Evolutionary conservation across 768 basidiomycete species (phyloP).

Genomic region (Leucocoprinus birnbaumii): DNA sequence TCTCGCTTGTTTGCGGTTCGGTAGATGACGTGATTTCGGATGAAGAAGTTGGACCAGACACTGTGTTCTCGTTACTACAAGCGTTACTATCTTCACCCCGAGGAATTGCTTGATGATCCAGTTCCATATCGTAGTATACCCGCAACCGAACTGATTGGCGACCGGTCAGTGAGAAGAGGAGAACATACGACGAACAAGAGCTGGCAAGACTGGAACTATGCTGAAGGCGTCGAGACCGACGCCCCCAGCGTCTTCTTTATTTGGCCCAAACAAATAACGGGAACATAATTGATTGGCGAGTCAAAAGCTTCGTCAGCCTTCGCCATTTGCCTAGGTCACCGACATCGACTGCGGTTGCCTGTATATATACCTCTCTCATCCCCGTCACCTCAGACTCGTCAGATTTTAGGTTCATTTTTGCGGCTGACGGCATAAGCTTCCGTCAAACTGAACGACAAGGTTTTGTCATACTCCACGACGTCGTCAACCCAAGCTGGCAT

Average conservation of each 20-base stretch:
- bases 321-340: no score
- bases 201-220: neutral
- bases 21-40: neutral
- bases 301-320: no score
- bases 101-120: neutral
- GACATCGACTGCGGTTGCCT: no score
- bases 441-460: no score
- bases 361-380: no score
- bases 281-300: neutral
- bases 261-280: slow-evolving; percentile 2
- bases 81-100: neutral
- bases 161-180: neutral
- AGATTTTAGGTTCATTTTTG: no score
- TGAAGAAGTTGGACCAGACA: neutral
- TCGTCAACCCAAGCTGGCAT: no score
- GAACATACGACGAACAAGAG: neutral
- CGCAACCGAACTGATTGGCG: neutral
- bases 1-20: neutral
- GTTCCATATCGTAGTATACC: neutral
- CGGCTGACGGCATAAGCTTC: no score
- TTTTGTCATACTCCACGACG: no score
- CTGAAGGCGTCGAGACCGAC: neutral
- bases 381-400: no score
- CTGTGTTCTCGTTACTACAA: neutral
- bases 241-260: neutral